A percentile compares a stretch with the other conserved stretches of the same genome.
Conservation (phyloP, 2,329 filamentous ascomycete genomes). For the Sporothrix curviconia region DNA sequence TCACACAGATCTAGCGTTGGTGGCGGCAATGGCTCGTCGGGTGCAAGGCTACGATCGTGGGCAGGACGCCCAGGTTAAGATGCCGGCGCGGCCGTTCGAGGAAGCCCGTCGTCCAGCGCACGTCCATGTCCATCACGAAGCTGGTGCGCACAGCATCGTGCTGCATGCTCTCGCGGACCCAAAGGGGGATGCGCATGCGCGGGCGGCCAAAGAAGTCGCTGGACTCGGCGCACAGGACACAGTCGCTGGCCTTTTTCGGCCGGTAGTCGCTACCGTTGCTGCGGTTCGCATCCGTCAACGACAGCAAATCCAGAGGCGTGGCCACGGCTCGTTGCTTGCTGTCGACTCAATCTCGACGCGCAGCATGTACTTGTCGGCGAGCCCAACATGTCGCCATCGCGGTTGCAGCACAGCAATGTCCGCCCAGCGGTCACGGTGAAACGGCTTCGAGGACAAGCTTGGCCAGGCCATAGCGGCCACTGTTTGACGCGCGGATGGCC, state of each 20-base stretch:
- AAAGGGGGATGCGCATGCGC: constrained; percentile 26
- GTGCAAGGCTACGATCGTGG: constrained; percentile 38
- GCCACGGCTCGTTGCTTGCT: constrained; percentile 44
- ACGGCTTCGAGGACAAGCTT: constrained; percentile 45
- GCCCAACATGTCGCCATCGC: constrained; percentile 41
- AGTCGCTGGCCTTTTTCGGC: constrained; percentile 13
- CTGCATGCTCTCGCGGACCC: constrained; percentile 31
- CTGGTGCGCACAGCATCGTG: constrained; percentile 30
- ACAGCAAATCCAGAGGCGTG: constrained; percentile 40
- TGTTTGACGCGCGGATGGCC: constrained; percentile 42
- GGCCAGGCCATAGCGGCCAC: constrained; percentile 39
- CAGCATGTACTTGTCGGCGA: constrained; percentile 45
- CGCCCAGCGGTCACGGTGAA: constrained; percentile 47
- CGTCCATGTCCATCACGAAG: constrained; percentile 44
- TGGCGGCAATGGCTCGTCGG: constrained; percentile 24
- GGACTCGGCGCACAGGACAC: constrained; percentile 35
- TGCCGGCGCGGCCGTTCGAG: constrained; percentile 26
- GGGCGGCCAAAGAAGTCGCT: constrained; percentile 35
- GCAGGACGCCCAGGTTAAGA: constrained; percentile 37
- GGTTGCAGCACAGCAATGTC: constrained; percentile 43
- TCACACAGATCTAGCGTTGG: constrained; percentile 5
- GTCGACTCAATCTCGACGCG: constrained; percentile 47
- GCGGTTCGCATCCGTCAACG: constrained; percentile 19
- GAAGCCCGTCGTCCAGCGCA: constrained; percentile 40
- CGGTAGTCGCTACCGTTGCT: constrained; percentile 4